Evolutionary conservation across 495 filamentous ascomycete genomes (phyloP).

Genomic region (Xylaria sp.): DNA sequence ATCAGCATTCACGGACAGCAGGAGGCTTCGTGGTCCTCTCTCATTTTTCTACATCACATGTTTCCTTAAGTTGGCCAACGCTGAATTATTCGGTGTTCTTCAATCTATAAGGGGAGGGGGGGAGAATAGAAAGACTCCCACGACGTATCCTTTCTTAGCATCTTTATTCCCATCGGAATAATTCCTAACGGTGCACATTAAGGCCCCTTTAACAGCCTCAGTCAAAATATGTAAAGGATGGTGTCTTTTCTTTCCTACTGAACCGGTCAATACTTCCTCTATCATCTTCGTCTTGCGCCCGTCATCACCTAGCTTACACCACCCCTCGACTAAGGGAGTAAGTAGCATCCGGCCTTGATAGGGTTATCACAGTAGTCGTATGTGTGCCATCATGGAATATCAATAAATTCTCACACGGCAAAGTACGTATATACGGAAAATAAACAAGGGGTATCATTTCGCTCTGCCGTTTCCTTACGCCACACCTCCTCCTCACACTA

Average conservation of each 20-base stretch:
- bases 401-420: too few species aligned
- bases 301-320: too few species aligned
- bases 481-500: neutral
- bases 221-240: neutral
- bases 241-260: neutral
- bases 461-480: neutral
- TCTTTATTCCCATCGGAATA: neutral
- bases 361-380: neutral
- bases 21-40: neutral
- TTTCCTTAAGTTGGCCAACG: neutral
- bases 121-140: neutral
- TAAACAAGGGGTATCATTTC: constrained; percentile 11
- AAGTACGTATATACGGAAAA: neutral
- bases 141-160: neutral
- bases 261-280: neutral
- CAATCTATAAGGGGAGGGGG: neutral
- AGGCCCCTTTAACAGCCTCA: neutral
- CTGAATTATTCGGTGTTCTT: neutral
- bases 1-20: neutral
- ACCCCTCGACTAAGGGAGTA: too few species aligned
- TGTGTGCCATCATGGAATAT: neutral
- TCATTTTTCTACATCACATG: neutral
- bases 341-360: too few species aligned
- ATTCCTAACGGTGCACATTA: neutral
- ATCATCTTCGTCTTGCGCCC: too few species aligned